A percentile compares a stretch with the other conserved stretches of the same genome.
Conservation (phyloP, 2,329 filamentous ascomycete species). For the Penicillium sclerotiorum region DNA sequence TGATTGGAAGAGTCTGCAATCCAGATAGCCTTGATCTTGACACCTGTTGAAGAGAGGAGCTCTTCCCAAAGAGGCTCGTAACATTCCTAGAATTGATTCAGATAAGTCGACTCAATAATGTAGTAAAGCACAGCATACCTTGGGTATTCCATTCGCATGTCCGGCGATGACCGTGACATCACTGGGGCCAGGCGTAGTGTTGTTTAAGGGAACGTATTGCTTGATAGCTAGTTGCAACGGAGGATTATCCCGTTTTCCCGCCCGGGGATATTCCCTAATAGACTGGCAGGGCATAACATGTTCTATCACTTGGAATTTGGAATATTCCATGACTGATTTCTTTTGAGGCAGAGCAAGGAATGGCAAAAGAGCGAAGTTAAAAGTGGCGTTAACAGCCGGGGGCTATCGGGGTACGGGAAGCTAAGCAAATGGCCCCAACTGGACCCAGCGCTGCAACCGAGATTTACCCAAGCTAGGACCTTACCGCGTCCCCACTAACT, state of each 20-base stretch:
- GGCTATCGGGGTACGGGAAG: no score
- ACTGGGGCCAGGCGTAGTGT: neutral
- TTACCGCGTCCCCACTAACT: no score
- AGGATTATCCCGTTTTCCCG: neutral
- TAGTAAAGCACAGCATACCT: neutral
- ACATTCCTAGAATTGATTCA: neutral
- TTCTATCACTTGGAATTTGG: neutral
- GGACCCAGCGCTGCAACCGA: no score
- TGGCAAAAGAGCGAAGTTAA: no score
- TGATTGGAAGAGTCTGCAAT: constrained; percentile 1
- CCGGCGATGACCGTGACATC: neutral
- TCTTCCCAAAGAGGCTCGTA: neutral
- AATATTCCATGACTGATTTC: no score
- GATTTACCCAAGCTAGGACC: no score
- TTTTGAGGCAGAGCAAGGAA: no score
- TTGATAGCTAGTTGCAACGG: neutral
- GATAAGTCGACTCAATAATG: neutral
- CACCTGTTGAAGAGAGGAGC: neutral
- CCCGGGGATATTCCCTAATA: neutral
- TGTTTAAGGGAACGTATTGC: neutral
- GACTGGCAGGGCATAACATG: neutral
- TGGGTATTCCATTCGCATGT: neutral
- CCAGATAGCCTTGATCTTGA: neutral
- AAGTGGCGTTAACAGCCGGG: no score
- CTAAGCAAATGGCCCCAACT: no score